Percentiles rank a stretch among this genome's conserved stretches.
Evolutionary conservation across 1,284 basidiomycete species (phyloP).

Genomic region (Boletus austroedulis): DNA sequence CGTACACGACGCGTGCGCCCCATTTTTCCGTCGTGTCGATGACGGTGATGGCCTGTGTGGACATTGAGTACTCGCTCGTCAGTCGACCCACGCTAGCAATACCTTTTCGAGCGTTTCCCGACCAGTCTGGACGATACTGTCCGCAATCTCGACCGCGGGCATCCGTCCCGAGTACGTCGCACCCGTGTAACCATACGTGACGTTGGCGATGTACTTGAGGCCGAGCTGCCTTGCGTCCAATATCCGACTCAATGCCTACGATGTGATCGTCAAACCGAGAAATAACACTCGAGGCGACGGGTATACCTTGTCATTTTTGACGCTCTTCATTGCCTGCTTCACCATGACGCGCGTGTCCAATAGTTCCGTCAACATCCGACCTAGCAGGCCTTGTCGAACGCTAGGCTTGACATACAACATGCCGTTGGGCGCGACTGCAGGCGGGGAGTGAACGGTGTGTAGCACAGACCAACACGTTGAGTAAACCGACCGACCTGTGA

Average conservation of each 20-base stretch:
- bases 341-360: neutral
- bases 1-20: slow-evolving; percentile 93
- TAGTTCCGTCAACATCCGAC: neutral
- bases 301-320: neutral
- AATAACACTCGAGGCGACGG: neutral
- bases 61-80: neutral
- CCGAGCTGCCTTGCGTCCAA: slow-evolving; percentile 87
- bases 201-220: slow-evolving; percentile 85
- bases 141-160: slow-evolving; percentile 98
- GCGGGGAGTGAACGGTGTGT: too few species aligned
- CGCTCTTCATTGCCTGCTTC: neutral
- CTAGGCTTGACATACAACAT: too few species aligned
- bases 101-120: slow-evolving; percentile 95
- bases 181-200: slow-evolving; percentile 93
- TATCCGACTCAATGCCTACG: slow-evolving; percentile 67
- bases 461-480: too few species aligned
- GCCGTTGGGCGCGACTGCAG: too few species aligned
- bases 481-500: too few species aligned
- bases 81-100: slow-evolving; percentile 10
- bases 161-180: slow-evolving; percentile 95
- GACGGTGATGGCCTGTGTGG: slow-evolving; percentile 73
- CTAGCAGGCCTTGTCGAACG: neutral
- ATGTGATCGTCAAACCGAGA: neutral
- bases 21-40: slow-evolving; percentile 81
- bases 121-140: slow-evolving; percentile 96